Evolutionary conservation across 495 filamentous ascomycete species (phyloP).

Genomic region (Neurospora sp.): DNA sequence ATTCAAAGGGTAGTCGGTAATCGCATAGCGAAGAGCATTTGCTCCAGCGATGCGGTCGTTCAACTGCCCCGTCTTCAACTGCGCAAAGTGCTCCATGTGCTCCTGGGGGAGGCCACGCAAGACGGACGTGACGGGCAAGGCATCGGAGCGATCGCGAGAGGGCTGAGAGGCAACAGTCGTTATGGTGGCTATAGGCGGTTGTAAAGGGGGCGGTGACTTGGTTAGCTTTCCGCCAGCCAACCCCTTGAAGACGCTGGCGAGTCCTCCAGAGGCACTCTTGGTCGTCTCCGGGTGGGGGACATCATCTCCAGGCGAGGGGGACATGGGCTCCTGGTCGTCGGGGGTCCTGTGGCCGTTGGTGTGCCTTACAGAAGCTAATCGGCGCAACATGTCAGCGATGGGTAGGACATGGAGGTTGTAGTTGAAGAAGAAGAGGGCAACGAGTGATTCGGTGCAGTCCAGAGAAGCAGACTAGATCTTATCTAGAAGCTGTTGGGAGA

Average conservation of each 20-base stretch:
- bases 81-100: conserved; percentile 34
- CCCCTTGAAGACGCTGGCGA: conserved; percentile 48
- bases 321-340: conserved; percentile 39
- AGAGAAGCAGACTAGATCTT: background rate
- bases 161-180: conserved; percentile 11
- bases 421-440: background rate
- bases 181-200: conserved; percentile 18
- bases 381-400: conserved; percentile 35
- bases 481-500: background rate
- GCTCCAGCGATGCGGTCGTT: conserved; percentile 46
- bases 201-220: conserved; percentile 31
- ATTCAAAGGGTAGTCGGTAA: conserved; percentile 48
- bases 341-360: conserved; percentile 27
- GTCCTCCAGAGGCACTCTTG: conserved; percentile 25
- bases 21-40: conserved; percentile 41
- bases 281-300: conserved; percentile 38
- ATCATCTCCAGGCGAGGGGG: conserved; percentile 46
- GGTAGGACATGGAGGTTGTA: background rate
- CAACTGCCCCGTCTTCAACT: conserved; percentile 36
- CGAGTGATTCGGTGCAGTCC: background rate
- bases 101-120: conserved; percentile 27
- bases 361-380: conserved; percentile 28
- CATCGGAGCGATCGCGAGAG: conserved; percentile 24
- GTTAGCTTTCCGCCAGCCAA: conserved; percentile 38
- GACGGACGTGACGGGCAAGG: conserved; percentile 12